phyloP scores from a whole-genome alignment of 169 alveolate genomes.

The Eimeria tenella region DNA sequence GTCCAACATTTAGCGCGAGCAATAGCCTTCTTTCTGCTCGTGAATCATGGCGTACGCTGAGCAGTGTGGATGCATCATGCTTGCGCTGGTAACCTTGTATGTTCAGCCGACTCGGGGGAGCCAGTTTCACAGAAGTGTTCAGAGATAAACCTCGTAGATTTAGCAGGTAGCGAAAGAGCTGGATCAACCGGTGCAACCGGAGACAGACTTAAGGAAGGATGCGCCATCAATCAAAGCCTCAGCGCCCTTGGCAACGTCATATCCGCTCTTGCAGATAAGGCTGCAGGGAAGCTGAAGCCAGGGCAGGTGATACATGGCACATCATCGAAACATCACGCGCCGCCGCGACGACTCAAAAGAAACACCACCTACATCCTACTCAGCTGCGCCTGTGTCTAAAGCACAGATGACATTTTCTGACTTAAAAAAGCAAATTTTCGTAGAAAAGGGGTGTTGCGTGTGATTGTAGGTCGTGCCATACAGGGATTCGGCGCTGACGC shows the following conservation, averaged over 20 bases:
- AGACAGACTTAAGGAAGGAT: conserved; percentile 94
- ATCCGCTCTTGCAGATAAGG: conserved; percentile 92
- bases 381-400: no score
- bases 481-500: conserved; percentile 94
- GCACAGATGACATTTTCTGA: no score
- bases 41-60: background rate
- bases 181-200: conserved; percentile 95
- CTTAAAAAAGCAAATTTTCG: no score
- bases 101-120: conserved; percentile 90
- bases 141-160: conserved; percentile 95
- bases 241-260: conserved; percentile 92
- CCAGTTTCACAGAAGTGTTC: conserved; percentile 87
- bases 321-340: no score
- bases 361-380: no score
- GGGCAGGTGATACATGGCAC: conserved; percentile 63
- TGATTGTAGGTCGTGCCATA: conserved; percentile 91
- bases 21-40: background rate
- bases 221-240: conserved; percentile 93
- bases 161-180: conserved; percentile 96
- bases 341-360: no score
- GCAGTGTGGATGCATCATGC: background rate
- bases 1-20: background rate
- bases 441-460: no score
- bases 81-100: conserved; percentile 46
- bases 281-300: conserved; percentile 88